Base-by-base conservation (phyloP, 495 filamentous ascomycete species). In the Podospora fimiseda region DNA sequence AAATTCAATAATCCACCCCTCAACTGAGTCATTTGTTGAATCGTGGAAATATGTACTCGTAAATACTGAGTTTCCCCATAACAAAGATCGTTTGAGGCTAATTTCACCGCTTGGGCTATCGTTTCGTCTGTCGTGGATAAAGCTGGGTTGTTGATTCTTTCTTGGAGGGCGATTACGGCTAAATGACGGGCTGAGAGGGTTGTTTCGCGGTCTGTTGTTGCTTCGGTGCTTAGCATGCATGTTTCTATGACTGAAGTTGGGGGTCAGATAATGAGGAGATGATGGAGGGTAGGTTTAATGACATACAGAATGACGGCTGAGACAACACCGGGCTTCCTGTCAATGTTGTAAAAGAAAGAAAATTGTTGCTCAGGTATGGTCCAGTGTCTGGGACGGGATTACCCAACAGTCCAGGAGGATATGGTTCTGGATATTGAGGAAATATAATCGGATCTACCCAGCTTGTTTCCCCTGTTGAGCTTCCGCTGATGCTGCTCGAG, bases 11-110 rank as follows among this genome's bases (percentile, higher is more conserved):
- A 22, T 0, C 53, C 53, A 15, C 58, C 58, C 0, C 50, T 19
- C 2, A 41, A 8, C 18, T 22, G 14, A 1, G 30, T 30, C 41
- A 60, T 56, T 9, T 60, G 19, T 3, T 37, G 50, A 6, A 50
- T 36, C 0, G 30, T 42, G 14, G 50, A 20, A 9, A 56, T 23
- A 16, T 60, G 58, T 0, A 53, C 36, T 0, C 40, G 45, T 7
- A 60, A 7, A 14, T 51, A 41, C 4, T 48, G 30, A 0, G 33
- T 43, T 8, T 60, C 53, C 5, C 50, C 53, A 19, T 43, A 47
- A 46, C 50, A 60, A 2, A 60, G 45, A 11, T 56, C 58, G 37
- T 33, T 60, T 5, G 50, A 2, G 5, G 41, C 47, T 13, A 56
- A 37, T 13, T 21, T 50, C 20, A 53, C 43, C 1, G 50, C 53